Percentiles rank a stretch among this genome's conserved stretches.
Conservation (phyloP, 2,329 filamentous ascomycete species). For the Dactylella cylindrospora region DNA sequence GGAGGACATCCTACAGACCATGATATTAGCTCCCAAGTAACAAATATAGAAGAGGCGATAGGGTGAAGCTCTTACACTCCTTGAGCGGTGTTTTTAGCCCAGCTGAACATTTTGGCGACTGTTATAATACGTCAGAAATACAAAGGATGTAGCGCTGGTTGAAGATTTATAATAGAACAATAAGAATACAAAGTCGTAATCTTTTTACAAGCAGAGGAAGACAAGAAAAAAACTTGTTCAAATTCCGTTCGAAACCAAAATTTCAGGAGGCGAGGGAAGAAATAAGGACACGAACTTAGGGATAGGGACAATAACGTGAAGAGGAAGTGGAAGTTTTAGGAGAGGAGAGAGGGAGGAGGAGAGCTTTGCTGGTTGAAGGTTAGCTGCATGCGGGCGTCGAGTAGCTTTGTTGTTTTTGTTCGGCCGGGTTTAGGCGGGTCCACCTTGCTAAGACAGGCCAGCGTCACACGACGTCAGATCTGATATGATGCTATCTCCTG, state of each 20-base stretch:
- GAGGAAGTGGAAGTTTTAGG: background rate
- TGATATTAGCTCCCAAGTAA: conserved; percentile 1
- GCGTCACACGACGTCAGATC: conserved; percentile 44
- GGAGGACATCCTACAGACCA: conserved; percentile 62
- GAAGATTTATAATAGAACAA: no score
- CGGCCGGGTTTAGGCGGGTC: conserved; percentile 38
- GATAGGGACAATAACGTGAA: background rate
- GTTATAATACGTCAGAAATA: no score
- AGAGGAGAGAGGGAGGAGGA: conserved; percentile 2
- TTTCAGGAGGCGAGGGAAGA: background rate
- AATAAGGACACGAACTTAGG: background rate
- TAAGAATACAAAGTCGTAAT: no score
- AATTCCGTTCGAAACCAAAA: background rate
- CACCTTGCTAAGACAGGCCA: conserved; percentile 4
- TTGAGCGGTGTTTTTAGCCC: conserved; percentile 9
- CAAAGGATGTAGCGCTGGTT: no score
- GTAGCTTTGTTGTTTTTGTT: conserved; percentile 11
- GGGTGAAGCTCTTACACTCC: conserved; percentile 16
- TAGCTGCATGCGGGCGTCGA: conserved; percentile 16
- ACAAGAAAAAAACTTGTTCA: no score
- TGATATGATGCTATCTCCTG: conserved; percentile 3
- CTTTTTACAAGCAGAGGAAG: no score
- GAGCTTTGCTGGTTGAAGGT: background rate
- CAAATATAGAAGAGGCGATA: background rate
- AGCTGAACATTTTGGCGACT: conserved; percentile 32